phyloP scores from a whole-genome alignment of 306 rosid genomes.

The Senna siamea region DNA sequence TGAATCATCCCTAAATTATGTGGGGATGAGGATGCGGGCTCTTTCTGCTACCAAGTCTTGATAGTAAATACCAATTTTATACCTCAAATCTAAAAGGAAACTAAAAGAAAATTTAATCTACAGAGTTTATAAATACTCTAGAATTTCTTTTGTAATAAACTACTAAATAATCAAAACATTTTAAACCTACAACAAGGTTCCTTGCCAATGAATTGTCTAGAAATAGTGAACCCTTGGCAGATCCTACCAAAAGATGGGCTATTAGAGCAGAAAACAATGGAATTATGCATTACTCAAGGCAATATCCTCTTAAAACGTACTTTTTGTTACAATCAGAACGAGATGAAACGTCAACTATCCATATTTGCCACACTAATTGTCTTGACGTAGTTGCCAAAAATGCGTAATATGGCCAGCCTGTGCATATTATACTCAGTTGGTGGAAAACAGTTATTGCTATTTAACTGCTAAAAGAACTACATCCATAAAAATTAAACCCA shows the following conservation, averaged over 20 bases:
- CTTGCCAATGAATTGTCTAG: conserved; percentile 17
- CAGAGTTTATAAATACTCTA: background rate
- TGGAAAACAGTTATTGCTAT: conserved; percentile 19
- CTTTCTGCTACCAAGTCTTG: conserved; percentile 5
- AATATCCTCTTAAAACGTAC: conserved; percentile 47
- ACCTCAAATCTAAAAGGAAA: background rate
- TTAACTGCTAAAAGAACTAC: conserved; percentile 3
- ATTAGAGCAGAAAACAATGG: conserved; percentile 29
- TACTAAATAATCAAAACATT: conserved; percentile 24
- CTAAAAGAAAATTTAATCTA: conserved; percentile 7
- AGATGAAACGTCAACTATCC: conserved; percentile 73
- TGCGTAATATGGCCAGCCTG: conserved; percentile 91
- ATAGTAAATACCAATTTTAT: conserved; percentile 9
- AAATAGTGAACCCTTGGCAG: background rate
- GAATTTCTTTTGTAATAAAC: conserved; percentile 28
- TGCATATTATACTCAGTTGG: conserved; percentile 29
- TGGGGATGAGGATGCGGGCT: background rate
- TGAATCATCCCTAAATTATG: conserved; percentile 19
- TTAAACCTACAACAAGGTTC: conserved; percentile 30
- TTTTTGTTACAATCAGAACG: conserved; percentile 81
- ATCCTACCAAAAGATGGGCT: conserved; percentile 14
- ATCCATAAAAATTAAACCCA: conserved; percentile 1
- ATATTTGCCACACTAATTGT: conserved; percentile 88
- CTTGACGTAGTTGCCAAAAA: conserved; percentile 77
- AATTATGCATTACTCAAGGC: conserved; percentile 15